Percentiles rank a stretch among this genome's conserved stretches.
Evolutionary conservation across 225 moss, liverwort and hornwort species (phyloP).

Genomic region (Sphagnum contortum): DNA sequence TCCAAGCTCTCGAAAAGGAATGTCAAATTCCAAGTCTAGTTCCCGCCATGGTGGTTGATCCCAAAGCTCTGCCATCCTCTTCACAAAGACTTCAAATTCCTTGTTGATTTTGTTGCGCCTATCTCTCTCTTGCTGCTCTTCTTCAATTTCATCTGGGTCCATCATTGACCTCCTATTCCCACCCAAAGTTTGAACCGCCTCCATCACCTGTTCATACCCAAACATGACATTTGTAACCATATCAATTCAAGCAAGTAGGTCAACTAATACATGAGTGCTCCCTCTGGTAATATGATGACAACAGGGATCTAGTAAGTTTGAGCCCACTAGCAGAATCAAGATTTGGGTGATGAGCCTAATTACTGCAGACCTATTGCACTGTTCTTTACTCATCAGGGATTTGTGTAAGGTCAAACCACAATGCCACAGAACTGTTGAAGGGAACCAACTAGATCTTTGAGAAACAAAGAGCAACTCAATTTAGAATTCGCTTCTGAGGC

Average conservation of each 20-base stretch:
- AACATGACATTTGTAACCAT: not conserved
- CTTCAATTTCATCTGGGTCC: conserved; percentile 98
- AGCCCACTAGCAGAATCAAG: too few species aligned
- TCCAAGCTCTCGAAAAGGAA: conserved; percentile 94
- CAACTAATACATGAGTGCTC: too few species aligned
- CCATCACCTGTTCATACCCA: conserved; percentile 61
- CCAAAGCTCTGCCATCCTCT: conserved; percentile 94
- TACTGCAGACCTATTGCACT: too few species aligned
- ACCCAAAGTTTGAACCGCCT: conserved; percentile 88
- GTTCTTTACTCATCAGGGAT: not conserved
- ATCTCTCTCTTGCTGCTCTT: conserved; percentile 96
- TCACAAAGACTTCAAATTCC: conserved; percentile 93
- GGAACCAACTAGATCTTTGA: too few species aligned
- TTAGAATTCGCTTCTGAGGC: too few species aligned
- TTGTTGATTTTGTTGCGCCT: conserved; percentile 98
- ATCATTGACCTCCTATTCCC: conserved; percentile 91
- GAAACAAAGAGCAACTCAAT: too few species aligned
- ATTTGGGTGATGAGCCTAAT: too few species aligned
- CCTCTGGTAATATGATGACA: too few species aligned
- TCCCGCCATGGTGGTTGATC: conserved; percentile 95
- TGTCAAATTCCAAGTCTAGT: conserved; percentile 88
- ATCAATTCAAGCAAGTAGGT: too few species aligned
- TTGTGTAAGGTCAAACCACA: not conserved
- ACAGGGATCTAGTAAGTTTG: too few species aligned
- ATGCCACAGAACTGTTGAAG: too few species aligned